phyloP scores from a whole-genome alignment of 2,329 filamentous ascomycete species.

The Leptosphaerulina australis region DNA sequence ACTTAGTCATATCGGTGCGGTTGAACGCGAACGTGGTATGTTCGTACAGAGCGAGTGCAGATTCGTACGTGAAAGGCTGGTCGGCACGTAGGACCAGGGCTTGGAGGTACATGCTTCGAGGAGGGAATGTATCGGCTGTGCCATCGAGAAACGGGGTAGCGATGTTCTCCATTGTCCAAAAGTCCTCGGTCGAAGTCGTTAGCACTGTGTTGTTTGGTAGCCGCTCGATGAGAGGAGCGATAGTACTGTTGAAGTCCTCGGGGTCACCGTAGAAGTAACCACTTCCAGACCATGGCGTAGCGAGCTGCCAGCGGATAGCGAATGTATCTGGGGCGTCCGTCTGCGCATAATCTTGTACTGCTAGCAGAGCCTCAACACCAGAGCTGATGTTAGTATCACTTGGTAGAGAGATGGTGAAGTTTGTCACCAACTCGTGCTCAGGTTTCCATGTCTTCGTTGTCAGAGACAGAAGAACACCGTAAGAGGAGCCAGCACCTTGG shows the following conservation, averaged over 20 bases:
- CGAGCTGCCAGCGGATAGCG: slow-evolving; percentile 25
- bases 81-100: slow-evolving; percentile 21
- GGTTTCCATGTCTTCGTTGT: slow-evolving; percentile 25
- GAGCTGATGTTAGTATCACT: slow-evolving; percentile 19
- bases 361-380: slow-evolving; percentile 20
- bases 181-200: slow-evolving; percentile 15
- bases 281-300: slow-evolving; percentile 18
- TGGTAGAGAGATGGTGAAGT: slow-evolving; percentile 23
- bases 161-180: slow-evolving; percentile 24
- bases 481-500: slow-evolving; percentile 25
- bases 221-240: slow-evolving; percentile 20
- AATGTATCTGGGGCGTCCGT: slow-evolving; percentile 25
- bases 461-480: slow-evolving; percentile 23
- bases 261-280: slow-evolving; percentile 27
- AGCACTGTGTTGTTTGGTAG: slow-evolving; percentile 21
- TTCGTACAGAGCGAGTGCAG: slow-evolving; percentile 17
- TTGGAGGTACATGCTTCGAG: slow-evolving; percentile 25
- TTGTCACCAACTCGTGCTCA: slow-evolving; percentile 16
- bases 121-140: slow-evolving; percentile 18
- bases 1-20: slow-evolving; percentile 22
- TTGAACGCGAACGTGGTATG: slow-evolving; percentile 21
- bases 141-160: slow-evolving; percentile 16
- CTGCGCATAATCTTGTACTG: slow-evolving; percentile 24
- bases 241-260: slow-evolving; percentile 20
- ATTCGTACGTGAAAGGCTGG: slow-evolving; percentile 21